A percentile compares a stretch with the other conserved stretches of the same genome.
Evolutionary conservation across 2,329 filamentous ascomycete genomes (phyloP).

Genomic region (Ophiostoma perfectum): DNA sequence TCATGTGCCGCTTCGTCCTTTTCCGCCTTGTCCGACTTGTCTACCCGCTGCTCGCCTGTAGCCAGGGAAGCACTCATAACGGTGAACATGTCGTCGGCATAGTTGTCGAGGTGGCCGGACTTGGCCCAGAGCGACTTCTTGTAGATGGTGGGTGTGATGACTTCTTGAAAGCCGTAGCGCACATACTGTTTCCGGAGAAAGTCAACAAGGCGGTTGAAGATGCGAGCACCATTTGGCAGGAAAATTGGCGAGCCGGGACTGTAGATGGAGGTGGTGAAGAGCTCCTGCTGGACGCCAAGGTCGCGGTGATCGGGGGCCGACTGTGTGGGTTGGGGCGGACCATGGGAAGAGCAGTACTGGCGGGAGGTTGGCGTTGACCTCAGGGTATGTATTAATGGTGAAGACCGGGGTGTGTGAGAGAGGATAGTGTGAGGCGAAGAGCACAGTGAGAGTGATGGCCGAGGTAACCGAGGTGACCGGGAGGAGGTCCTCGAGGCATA

Average conservation of each 20-base stretch:
- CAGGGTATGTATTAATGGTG: neutral
- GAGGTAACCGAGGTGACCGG: neutral
- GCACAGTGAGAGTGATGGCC: neutral
- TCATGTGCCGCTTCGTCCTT: constrained; percentile 35
- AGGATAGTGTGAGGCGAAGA: neutral
- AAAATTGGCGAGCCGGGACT: constrained; percentile 84
- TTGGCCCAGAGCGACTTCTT: constrained; percentile 82
- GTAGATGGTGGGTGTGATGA: constrained; percentile 86
- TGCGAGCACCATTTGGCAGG: constrained; percentile 70
- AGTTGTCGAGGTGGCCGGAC: constrained; percentile 84
- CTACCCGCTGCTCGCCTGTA: constrained; percentile 37
- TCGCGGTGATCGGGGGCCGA: constrained; percentile 51
- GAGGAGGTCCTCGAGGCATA: neutral
- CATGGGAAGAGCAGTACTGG: constrained; percentile 33
- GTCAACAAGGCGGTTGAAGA: constrained; percentile 77
- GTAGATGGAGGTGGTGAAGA: constrained; percentile 73
- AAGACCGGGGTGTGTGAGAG: neutral
- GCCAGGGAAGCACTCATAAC: constrained; percentile 55
- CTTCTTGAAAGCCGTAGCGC: constrained; percentile 79
- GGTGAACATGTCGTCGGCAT: constrained; percentile 87
- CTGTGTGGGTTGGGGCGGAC: constrained; percentile 26
- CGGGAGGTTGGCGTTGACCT: neutral
- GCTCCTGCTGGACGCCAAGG: constrained; percentile 60
- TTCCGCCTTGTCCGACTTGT: neutral
- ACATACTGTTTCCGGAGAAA: constrained; percentile 81